These are phyloP conservation scores for Hypoxylon lienhwacheense DNA, from an alignment of 495 filamentous ascomycete species.

Conservation along the genomic window DNA sequence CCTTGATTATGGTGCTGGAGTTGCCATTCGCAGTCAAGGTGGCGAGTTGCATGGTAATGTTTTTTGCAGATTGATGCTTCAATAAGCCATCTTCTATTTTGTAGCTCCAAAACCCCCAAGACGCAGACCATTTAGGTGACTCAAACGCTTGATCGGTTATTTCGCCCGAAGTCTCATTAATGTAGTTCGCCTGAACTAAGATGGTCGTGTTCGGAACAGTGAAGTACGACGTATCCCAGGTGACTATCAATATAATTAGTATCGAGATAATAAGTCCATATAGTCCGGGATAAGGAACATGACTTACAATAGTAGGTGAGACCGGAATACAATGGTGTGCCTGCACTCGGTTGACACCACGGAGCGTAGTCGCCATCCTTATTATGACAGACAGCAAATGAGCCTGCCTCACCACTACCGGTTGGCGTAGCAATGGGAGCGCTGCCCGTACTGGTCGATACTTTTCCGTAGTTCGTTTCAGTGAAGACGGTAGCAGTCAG, in stretches of 20 bases:
- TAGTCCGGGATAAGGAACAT: not conserved
- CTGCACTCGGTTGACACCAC: slow-evolving; percentile 45
- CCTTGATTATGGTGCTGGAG: slow-evolving; percentile 28
- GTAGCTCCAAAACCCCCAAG: slow-evolving; percentile 49
- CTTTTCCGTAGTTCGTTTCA: slow-evolving; percentile 34
- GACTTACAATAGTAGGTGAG: slow-evolving; percentile 45
- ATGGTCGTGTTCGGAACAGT: slow-evolving; percentile 40
- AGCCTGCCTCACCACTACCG: slow-evolving; percentile 34
- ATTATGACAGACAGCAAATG: slow-evolving; percentile 45
- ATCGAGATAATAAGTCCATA: not conserved
- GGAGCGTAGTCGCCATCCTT: slow-evolving; percentile 42
- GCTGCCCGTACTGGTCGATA: slow-evolving; percentile 37
- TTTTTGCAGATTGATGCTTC: slow-evolving; percentile 36
- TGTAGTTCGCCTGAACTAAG: slow-evolving; percentile 42
- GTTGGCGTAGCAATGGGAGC: slow-evolving; percentile 38
- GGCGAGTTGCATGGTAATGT: slow-evolving; percentile 47
- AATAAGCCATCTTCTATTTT: slow-evolving; percentile 36
- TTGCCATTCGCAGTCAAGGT: slow-evolving; percentile 23
- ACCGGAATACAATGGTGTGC: slow-evolving; percentile 39
- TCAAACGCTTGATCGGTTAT: slow-evolving; percentile 42
- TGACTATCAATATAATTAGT: slow-evolving; percentile 38
- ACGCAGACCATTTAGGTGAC: slow-evolving; percentile 37
- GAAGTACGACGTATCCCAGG: slow-evolving; percentile 51
- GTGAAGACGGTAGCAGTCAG: slow-evolving; percentile 48
- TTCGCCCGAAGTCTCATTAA: slow-evolving; percentile 37